These are phyloP conservation scores for Geranium brycei DNA, from an alignment of 345 rosid genomes.

Conservation along the genomic window DNA sequence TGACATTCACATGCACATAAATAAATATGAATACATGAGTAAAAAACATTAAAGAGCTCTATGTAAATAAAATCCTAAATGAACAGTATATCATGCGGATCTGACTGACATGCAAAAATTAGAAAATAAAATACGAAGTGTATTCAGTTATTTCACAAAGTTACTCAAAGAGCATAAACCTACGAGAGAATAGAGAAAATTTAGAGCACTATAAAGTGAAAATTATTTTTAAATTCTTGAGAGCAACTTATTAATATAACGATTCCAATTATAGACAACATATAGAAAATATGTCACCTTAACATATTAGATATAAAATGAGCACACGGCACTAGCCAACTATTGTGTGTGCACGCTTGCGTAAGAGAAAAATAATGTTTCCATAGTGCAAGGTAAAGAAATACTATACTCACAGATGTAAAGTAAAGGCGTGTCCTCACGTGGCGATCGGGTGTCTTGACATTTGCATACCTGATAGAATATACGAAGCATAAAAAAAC, in stretches of 20 bases:
- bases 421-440: conserved; percentile 98
- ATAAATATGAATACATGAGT: neutral
- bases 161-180: neutral
- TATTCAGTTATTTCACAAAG: neutral
- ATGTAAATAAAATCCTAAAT: neutral
- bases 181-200: neutral
- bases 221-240: too few species aligned
- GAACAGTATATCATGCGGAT: neutral
- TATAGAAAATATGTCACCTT: neutral
- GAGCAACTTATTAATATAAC: neutral
- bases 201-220: neutral
- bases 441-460: conserved; percentile 93
- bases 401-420: conserved; percentile 71
- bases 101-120: neutral
- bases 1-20: conserved; percentile 19
- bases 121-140: neutral
- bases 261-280: neutral
- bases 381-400: too few species aligned
- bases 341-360: too few species aligned
- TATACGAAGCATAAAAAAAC: conserved; percentile 1
- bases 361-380: too few species aligned
- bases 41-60: neutral
- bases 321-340: too few species aligned
- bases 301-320: too few species aligned
- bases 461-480: conserved; percentile 79